Conservation (phyloP, 1,284 basidiomycete genomes). For the Takashimella koratensis region DNA sequence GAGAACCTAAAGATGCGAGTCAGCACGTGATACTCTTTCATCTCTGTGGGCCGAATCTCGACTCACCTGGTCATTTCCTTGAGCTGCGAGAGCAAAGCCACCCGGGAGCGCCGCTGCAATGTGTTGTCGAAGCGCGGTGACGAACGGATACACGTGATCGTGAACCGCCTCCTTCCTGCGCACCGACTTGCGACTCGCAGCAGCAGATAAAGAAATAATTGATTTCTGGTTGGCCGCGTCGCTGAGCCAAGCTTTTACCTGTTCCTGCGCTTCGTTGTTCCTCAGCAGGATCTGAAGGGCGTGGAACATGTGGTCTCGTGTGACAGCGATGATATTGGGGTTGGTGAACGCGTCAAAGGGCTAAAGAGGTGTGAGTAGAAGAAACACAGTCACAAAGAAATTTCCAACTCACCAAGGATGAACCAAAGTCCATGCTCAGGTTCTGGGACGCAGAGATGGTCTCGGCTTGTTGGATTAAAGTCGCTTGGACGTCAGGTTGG, state of each 20-base stretch:
- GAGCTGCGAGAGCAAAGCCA: neutral
- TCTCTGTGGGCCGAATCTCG: neutral
- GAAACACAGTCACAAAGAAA: neutral
- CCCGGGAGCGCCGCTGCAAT: neutral
- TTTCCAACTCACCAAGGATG: neutral
- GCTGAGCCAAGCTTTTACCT: constrained; percentile 24
- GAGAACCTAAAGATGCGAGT: neutral
- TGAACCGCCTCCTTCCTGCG: constrained; percentile 28
- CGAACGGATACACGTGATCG: constrained; percentile 32
- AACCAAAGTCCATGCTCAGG: neutral
- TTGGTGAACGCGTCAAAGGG: constrained; percentile 35
- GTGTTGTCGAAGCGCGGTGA: constrained; percentile 16
- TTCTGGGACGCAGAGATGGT: neutral
- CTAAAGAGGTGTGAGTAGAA: constrained; percentile 4
- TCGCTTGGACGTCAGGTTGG: constrained; percentile 1
- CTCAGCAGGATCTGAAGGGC: constrained; percentile 28
- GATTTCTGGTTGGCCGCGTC: constrained; percentile 25
- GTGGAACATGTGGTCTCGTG: constrained; percentile 15
- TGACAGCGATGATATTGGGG: constrained; percentile 20
- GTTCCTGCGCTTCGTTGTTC: constrained; percentile 15
- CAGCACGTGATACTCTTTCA: neutral
- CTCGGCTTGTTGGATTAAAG: neutral
- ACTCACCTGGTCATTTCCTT: neutral
- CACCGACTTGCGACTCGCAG: constrained; percentile 17
- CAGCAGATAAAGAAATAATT: constrained; percentile 30